phyloP scores from a whole-genome alignment of 1,284 basidiomycete genomes.

The Xerocomus alliaceus region DNA sequence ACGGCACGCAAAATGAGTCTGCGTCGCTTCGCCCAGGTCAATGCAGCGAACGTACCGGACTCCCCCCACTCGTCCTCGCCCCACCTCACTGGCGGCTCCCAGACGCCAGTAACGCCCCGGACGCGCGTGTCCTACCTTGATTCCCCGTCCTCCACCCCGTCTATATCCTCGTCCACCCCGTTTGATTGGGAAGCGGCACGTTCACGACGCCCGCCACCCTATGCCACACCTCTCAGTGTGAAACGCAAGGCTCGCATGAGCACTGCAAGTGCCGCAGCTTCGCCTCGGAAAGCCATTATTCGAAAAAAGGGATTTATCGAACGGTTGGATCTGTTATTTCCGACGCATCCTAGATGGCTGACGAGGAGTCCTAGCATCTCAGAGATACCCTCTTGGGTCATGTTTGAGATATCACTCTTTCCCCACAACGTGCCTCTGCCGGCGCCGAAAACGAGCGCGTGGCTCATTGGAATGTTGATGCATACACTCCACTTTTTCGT shows the following conservation, averaged over 20 bases:
- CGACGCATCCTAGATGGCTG: background rate
- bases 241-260: conserved; percentile 55
- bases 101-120: conserved; percentile 48
- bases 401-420: conserved; percentile 76
- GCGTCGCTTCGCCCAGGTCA: conserved; percentile 58
- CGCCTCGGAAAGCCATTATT: conserved; percentile 56
- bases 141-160: conserved; percentile 67
- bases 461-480: conserved; percentile 65
- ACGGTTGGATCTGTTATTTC: conserved; percentile 49
- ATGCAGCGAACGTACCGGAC: conserved; percentile 42
- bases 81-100: conserved; percentile 30
- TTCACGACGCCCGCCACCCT: conserved; percentile 69
- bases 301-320: conserved; percentile 67
- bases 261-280: conserved; percentile 44
- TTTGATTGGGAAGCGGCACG: conserved; percentile 86
- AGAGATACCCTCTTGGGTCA: conserved; percentile 69
- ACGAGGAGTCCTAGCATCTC: conserved; percentile 51
- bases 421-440: conserved; percentile 78
- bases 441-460: conserved; percentile 65
- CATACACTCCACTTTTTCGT: conserved; percentile 72
- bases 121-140: conserved; percentile 53
- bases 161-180: conserved; percentile 71
- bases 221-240: conserved; percentile 59
- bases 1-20: conserved; percentile 50
- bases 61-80: conserved; percentile 46